phyloP scores from a whole-genome alignment of 164 flowering plant species.

The Tetracentron sinense region DNA sequence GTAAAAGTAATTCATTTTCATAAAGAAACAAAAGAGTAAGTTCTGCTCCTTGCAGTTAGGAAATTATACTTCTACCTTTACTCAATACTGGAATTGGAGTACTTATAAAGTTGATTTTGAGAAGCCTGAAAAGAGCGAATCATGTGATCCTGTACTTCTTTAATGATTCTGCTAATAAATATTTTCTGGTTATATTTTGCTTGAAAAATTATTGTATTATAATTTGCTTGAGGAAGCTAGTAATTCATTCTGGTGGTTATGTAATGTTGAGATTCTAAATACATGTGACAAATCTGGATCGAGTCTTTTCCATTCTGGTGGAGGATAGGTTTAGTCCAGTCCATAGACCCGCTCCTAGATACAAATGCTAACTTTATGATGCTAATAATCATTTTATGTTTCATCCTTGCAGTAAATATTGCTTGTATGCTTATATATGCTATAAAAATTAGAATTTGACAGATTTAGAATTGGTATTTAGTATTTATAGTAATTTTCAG shows the following conservation, averaged over 20 bases:
- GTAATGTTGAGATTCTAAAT: too few relatives aligned
- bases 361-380: neutral
- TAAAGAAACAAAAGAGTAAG: slow-evolving; percentile 90
- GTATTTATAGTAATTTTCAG: too few relatives aligned
- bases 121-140: neutral
- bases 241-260: neutral
- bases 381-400: too few relatives aligned
- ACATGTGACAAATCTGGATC: neutral
- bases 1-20: slow-evolving; percentile 94
- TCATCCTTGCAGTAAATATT: neutral
- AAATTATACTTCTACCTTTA: neutral
- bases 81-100: neutral
- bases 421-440: too few relatives aligned
- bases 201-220: too few relatives aligned
- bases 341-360: neutral
- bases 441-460: too few relatives aligned
- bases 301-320: neutral
- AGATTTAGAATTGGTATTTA: too few relatives aligned
- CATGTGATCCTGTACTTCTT: too few relatives aligned
- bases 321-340: neutral
- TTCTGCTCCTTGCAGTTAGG: slow-evolving; percentile 1
- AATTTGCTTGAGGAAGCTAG: neutral
- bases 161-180: too few relatives aligned
- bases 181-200: too few relatives aligned
- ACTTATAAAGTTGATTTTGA: neutral